Percentiles rank a stretch among this genome's conserved stretches.
Conservation (phyloP, 139 green algal species). For the Ulvella scutata region DNA sequence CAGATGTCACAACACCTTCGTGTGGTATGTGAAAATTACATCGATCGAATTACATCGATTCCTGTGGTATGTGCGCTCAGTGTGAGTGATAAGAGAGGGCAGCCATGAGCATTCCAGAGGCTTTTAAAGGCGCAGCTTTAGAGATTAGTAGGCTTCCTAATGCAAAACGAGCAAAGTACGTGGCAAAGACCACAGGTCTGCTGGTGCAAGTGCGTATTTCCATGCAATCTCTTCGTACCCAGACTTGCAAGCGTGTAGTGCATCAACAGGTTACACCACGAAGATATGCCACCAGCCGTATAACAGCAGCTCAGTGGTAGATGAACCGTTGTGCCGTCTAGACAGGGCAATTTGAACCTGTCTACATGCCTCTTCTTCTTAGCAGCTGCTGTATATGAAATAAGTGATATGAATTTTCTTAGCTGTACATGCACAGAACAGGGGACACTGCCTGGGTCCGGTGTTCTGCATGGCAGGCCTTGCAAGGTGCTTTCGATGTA, state of each 20-base stretch:
- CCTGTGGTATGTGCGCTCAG: too few relatives aligned
- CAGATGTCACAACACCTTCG: too few relatives aligned
- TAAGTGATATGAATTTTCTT: too few relatives aligned
- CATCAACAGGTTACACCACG: too few relatives aligned
- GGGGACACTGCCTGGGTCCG: neutral
- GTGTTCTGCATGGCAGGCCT: neutral
- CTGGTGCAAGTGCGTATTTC: neutral
- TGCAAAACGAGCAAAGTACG: neutral
- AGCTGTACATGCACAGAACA: neutral
- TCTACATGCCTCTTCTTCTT: neutral
- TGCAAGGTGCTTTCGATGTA: neutral
- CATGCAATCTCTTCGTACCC: neutral
- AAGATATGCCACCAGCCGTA: too few relatives aligned
- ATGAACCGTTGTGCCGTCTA: neutral
- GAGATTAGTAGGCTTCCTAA: neutral
- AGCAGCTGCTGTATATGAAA: neutral
- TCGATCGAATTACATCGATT: too few relatives aligned
- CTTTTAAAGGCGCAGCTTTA: neutral
- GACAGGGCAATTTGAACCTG: neutral
- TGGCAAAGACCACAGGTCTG: neutral
- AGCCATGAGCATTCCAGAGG: neutral
- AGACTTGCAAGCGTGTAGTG: neutral
- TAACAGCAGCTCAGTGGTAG: neutral
- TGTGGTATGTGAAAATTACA: too few relatives aligned
- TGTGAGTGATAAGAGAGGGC: too few relatives aligned